Conservation (phyloP, 768 basidiomycete species). For the Collybiopsis luxurians region DNA sequence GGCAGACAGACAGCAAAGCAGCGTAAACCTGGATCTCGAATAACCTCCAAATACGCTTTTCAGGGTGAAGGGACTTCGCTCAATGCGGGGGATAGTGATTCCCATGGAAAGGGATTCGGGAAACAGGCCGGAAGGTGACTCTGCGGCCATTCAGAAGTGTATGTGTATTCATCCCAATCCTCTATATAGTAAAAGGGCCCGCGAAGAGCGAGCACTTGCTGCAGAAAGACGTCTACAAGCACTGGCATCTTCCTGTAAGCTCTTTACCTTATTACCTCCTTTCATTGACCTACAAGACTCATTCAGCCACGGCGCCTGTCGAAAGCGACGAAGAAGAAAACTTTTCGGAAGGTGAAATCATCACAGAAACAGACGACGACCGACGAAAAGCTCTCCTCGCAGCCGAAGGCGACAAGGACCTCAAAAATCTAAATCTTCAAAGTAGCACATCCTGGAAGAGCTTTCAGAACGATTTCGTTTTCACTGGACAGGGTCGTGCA, state of each 20-base stretch:
- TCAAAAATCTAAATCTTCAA: conserved; percentile 29
- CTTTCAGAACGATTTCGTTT: conserved; percentile 51
- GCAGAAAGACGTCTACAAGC: conserved; percentile 58
- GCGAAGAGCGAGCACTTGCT: conserved; percentile 78
- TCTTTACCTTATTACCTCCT: neutral
- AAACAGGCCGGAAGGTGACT: conserved; percentile 67
- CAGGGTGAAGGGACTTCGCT: conserved; percentile 52
- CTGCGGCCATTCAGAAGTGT: neutral
- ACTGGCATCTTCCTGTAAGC: conserved; percentile 30
- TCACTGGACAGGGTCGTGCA: conserved; percentile 21
- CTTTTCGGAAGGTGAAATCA: conserved; percentile 33
- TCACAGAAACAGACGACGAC: conserved; percentile 41
- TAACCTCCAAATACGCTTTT: conserved; percentile 63
- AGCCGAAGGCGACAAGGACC: conserved; percentile 38
- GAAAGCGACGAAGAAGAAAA: conserved; percentile 18
- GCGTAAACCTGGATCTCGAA: conserved; percentile 69
- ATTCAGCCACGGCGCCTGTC: conserved; percentile 8
- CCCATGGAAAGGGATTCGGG: conserved; percentile 51
- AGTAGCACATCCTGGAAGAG: conserved; percentile 35
- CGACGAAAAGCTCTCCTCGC: conserved; percentile 52
- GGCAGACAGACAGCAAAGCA: conserved; percentile 63
- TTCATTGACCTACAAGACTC: neutral
- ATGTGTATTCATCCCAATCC: neutral
- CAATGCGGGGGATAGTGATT: conserved; percentile 38
- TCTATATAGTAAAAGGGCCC: conserved; percentile 62